phyloP scores from a whole-genome alignment of 805 yeast species.

The Saccharomyces paradoxus region DNA sequence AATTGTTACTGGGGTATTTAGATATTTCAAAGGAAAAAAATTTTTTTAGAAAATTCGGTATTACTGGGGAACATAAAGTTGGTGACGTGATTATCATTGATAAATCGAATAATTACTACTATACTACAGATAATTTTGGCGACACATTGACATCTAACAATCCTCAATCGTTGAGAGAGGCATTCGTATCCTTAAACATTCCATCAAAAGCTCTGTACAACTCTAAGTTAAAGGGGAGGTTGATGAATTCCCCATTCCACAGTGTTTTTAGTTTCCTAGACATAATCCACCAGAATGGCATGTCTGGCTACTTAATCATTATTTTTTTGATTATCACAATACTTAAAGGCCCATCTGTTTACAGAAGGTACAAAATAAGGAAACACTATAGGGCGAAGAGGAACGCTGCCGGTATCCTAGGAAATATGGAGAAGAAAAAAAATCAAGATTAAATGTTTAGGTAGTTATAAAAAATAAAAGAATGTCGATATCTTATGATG shows the following conservation, averaged over 20 bases:
- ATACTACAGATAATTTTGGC: constrained; percentile 33
- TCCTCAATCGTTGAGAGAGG: constrained; percentile 29
- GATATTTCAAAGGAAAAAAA: constrained; percentile 38
- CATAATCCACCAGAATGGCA: constrained; percentile 36
- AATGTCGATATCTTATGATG: not conserved
- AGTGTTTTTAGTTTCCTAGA: constrained; percentile 36
- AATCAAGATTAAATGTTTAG: constrained; percentile 9
- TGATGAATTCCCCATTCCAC: constrained; percentile 40
- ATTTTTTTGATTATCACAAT: constrained; percentile 1
- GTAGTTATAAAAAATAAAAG: not conserved
- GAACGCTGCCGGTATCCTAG: constrained; percentile 14
- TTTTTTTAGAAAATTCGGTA: constrained; percentile 21
- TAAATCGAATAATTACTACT: constrained; percentile 30
- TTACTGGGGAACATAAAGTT: constrained; percentile 19
- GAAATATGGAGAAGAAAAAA: constrained; percentile 9
- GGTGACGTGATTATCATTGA: constrained; percentile 56
- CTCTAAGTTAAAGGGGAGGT: constrained; percentile 18
- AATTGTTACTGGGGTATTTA: constrained; percentile 40
- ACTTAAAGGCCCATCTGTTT: constrained; percentile 3
- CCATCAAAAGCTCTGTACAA: constrained; percentile 16
- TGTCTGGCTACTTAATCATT: constrained; percentile 34
- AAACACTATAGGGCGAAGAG: constrained; percentile 20
- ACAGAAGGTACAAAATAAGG: constrained; percentile 5
- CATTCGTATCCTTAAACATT: constrained; percentile 34
- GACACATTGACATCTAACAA: constrained; percentile 31